Base-by-base conservation (phyloP, 2,329 filamentous ascomycete species). In the Aspergillus oerlinghausenensis region DNA sequence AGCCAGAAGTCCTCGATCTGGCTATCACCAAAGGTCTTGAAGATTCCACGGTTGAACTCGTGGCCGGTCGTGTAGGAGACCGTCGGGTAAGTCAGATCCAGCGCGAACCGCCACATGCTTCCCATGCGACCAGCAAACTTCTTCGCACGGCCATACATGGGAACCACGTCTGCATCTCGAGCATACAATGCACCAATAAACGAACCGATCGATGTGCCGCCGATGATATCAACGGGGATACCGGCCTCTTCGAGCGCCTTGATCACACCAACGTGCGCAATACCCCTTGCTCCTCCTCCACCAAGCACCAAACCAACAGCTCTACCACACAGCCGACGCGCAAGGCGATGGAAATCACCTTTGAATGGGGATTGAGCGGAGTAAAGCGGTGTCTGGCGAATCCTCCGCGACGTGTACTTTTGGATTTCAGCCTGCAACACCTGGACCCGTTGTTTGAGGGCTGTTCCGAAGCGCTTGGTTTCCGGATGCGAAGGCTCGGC, bases 1-100 rank as follows among this genome's bases (percentile, higher is more conserved):
- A 99, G 83, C 94, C 94, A 99, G 69, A 97, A 99, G 73, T 99
- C 94, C 75, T 99, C 94, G 56, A 99, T 97, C 70, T 97, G 94
- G 9, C 90, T 90, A 67, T 97, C 91, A 14, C 92, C 94, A 71
- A 99, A 97, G 0, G 93, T 92, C 75, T 99, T 99, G 84, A 97
- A 99, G 62, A 99, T 97, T 43, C 94, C 94, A 6, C 94, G 89
- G 67, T 99, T 99, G 82, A 99, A 99, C 68, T 99, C 94, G 70
- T 99, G 94, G 0, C 94, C 94, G 0, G 94, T 99, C 0, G 95
- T 99, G 75, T 99, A 99, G 1, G 93, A 96, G 7, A 90, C 91
- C 5, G 93, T 94, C 0, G 94, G 94, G 72, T 99, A 99, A 0
- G 94, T 99, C 65, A 99, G 75, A 70, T 99, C 94, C 2, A 99